Evolutionary conservation across 768 basidiomycete genomes (phyloP), one percentile per base, ranked within the genome.

Genomic region (Boletus rubescentipes): DNA sequence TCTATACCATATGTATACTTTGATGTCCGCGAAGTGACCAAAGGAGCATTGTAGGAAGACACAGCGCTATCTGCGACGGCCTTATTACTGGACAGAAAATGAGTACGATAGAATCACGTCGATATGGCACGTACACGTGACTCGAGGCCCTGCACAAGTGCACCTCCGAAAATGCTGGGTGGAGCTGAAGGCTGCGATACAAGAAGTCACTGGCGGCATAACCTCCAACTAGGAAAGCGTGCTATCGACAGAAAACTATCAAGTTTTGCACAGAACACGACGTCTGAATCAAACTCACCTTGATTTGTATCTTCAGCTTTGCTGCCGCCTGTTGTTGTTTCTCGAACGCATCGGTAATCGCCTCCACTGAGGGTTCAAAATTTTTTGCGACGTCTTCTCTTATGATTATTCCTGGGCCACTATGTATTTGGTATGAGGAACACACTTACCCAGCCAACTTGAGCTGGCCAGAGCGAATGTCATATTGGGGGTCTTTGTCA

Each of bases 51-150:
- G 20, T 39, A 39, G 38, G 38, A 39, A 39, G 38, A 18, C 20
- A 73, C 59, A 0, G 73, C 78, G 0, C 82, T 80, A 56, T 82
- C 77, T 1, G 82, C 79, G 14, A 82, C 79, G 0, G 79, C 81
- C 67, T 72, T 80, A 46, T 69, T 70, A 3, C 76, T 77, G 45
- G 6, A 44, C 11, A 35, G 1, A 6, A 14, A 18, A 45, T 37
- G 34, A 65, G 44, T n/a, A 51, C 9, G 2, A 37, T 7, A 2
- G 11, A 20, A 20, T 20, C 36, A 26, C 5, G 4, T 14, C 21
- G 12, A 2, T 34, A 29, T 0, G 5, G 35, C 4, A 53, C 78
- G 20, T 61, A 81, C 82, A 76, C 71, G 53, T 79, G 75, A 34
- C 72, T 73, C 49, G 79, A 74, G 2, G 82, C 81, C 10, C 80